Evolutionary conservation across 192 early-diverging fungal species (phyloP), one percentile per base, ranked within the genome.

Genomic region (Gaertneriomyces sp.): DNA sequence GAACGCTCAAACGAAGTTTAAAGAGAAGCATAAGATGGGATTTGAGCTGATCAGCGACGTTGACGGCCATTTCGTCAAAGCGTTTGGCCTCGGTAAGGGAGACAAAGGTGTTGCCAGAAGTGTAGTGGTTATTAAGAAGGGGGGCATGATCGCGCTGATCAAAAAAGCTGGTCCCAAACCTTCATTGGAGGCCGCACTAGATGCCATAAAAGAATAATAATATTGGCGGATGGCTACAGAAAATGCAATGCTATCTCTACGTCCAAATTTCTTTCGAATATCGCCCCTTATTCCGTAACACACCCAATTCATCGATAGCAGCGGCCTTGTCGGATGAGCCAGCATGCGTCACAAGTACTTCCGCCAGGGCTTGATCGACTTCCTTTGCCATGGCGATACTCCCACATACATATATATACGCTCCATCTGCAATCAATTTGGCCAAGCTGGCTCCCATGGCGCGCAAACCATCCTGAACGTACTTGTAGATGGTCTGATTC

Each of bases 391-490:
- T 96, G 6, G 90, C 89, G 12, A 89, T 88, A 74, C 70, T 76
- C 39, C 81, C 81, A 62, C 81, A 83, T 16, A 77, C 77, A 49
- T 60, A 81, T 47, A 68, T 9, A 7, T 11, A 42, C 0, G 60
- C 65, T 11, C 43, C 55, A 1, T 65, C 63, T 10, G 12, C 8
- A 5, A 70, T 11, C n/a, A 51, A 39, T 47, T 66, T 46, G 45
- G 50, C 47, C 38, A 74, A 14, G 17, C 79, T 76, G n/a, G 75
- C 67, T 1, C 72, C 80, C 16, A 85, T 62, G n/a, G 58, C 60
- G n/a, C 72, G 67, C 64, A 95, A 68, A 6, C 82, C 71, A 60
- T 98, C 86, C 72, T 98, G 95, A 0, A 98, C 93, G 75, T 98
- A 98, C 58, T 76, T 85, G 42, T 42, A 73, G 9, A 47, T 55